Base-by-base conservation (phyloP, 768 basidiomycete species). In the Rhodocollybia butyracea region DNA sequence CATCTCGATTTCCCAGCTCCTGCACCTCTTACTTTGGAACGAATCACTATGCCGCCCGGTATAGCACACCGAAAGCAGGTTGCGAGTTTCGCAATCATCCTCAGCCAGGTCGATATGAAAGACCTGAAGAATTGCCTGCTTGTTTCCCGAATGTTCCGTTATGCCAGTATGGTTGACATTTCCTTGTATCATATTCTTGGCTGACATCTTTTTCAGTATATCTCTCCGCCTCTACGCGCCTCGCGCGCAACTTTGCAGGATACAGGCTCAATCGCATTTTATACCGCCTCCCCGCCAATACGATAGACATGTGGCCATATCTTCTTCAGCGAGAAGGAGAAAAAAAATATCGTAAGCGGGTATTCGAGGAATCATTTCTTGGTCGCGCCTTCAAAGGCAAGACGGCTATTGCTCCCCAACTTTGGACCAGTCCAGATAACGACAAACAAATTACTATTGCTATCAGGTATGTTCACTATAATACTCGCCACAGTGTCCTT, bases 301-400 rank as follows among this genome's bases (percentile, higher is more conserved):
- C 76, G 68, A 81, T 76, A 1, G 83, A 90, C 59, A 72, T 86
- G 63, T 91, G 89, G 89, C 86, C 88, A 6, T 90, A 90, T 64
- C 73, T 89, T 31, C 68, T 67, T 26, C 62, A 71, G 21, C 80
- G 88, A n/a, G 61, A 72, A 55, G 58, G 61, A 12, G 86, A 89
- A 64, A 61, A 65, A 1, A 38, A 56, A 0, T 55, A 52, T 17
- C 73, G 80, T 38, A 75, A 69, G 51, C 54, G 55, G 3, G 59
- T 61, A n/a, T 86, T 81, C 62, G 59, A 68, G 8, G 54, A 56
- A 11, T 83, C 84, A 5, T 86, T 88, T 66, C 65, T 90, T 22
- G 74, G 75, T 12, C 61, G 57, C 17, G 62, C 71, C 7, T 68
- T 78, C 51, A 60, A 67, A 3, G 68, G 67, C 0, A 61, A 63